Conservation (phyloP, 2,329 filamentous ascomycete species). For the Chrysoporthe cubensis region DNA sequence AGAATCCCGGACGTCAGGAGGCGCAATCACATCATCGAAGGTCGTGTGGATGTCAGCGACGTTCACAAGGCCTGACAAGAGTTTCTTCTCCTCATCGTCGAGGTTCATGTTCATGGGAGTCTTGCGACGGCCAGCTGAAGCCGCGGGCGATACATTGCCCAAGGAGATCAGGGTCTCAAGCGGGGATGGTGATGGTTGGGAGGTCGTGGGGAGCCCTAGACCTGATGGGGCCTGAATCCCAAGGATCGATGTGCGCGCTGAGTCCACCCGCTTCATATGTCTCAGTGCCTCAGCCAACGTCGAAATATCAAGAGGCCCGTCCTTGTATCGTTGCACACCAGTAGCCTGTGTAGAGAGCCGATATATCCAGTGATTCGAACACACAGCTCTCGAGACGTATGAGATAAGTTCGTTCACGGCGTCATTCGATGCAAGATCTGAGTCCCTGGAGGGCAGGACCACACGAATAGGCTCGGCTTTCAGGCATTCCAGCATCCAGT, state of each 20-base stretch:
- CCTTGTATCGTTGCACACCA: constrained; percentile 29
- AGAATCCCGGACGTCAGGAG: constrained; percentile 80
- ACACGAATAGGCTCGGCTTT: constrained; percentile 32
- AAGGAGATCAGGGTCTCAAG: constrained; percentile 21
- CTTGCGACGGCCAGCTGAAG: constrained; percentile 14
- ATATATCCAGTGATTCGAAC: constrained; percentile 40
- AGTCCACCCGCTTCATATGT: constrained; percentile 31
- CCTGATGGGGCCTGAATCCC: constrained; percentile 18
- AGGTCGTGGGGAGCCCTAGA: constrained; percentile 38
- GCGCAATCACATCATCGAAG: constrained; percentile 84
- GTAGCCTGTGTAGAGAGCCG: constrained; percentile 37
- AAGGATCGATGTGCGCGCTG: constrained; percentile 8
- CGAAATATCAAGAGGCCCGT: constrained; percentile 20
- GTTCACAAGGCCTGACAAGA: constrained; percentile 82
- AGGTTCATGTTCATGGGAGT: constrained; percentile 46
- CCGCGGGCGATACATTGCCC: constrained; percentile 23
- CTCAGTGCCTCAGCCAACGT: constrained; percentile 34
- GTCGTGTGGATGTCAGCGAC: constrained; percentile 81
- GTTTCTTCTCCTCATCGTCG: constrained; percentile 79
- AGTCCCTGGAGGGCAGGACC: constrained; percentile 13
- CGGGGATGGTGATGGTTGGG: constrained; percentile 36
- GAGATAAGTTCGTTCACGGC: constrained; percentile 12
- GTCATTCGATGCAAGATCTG: constrained; percentile 14
- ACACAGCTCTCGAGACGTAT: constrained; percentile 33
- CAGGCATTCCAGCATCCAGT: constrained; percentile 49